These are phyloP conservation scores for Mucor indicus DNA, from an alignment of 371 early-diverging fungal genomes.

Conservation along the genomic window DNA sequence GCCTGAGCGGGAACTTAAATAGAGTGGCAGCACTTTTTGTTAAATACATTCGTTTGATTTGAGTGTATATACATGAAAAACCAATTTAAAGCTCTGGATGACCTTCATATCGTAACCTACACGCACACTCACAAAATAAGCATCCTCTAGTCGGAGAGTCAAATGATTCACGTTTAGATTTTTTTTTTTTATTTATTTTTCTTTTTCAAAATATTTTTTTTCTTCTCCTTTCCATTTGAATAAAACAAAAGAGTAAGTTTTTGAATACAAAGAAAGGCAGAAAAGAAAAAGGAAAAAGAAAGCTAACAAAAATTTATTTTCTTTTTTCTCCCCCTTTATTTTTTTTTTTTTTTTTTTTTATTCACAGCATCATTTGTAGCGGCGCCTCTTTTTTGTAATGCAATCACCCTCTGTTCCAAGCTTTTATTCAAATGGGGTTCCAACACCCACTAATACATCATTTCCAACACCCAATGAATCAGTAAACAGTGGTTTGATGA, in stretches of 20 bases:
- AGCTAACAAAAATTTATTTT: not conserved
- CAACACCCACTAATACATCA: not conserved
- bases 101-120: too few species aligned
- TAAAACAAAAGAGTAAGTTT: not conserved
- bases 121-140: too few species aligned
- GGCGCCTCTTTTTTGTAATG: constrained; percentile 15
- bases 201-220: not conserved
- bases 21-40: too few species aligned
- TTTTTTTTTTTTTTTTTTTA: constrained; percentile 5
- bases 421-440: too few species aligned
- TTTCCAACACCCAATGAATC: not conserved
- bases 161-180: too few species aligned
- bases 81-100: too few species aligned
- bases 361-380: constrained; percentile 23
- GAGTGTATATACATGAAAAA: too few species aligned
- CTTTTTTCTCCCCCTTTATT: not conserved
- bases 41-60: too few species aligned
- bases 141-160: too few species aligned
- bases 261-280: not conserved
- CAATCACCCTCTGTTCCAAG: too few species aligned
- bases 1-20: too few species aligned
- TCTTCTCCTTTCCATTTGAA: too few species aligned
- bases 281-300: constrained; percentile 3
- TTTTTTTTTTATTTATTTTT: not conserved
- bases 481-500: not conserved